Evolutionary conservation across 2,329 filamentous ascomycete species (phyloP), one percentile per base, ranked within the genome.

Genomic region (Leptosphaerulina australis): DNA sequence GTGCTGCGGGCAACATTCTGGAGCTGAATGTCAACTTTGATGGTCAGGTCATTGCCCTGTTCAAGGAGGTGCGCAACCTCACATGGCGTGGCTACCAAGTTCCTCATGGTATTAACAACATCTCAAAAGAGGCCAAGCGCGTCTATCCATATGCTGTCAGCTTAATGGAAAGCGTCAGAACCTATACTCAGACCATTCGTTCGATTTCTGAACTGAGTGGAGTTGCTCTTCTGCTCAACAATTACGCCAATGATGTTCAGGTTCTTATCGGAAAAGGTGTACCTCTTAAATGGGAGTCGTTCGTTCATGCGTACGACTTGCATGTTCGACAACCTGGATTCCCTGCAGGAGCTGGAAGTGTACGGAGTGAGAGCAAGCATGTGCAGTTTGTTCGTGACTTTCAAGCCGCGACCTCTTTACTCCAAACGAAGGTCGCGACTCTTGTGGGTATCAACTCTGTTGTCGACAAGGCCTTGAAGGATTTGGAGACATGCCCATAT

Each of bases 61-160:
- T 99, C 81, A 99, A 99, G 70, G 94, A 99, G 77, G 96, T 96
- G 20, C 86, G 95, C 30, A 99, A 99, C 68, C 78, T 99, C 33
- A 86, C 91, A 10, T 99, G 94, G 93, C 86, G 96, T 55, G 94
- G 91, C 59, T 99, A 91, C 71, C 88, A 90, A 48, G 90, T 99
- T 18, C 95, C 95, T 7, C 94, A 99, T 72, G 86, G 90, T 11
- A 91, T 99, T 67, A 95, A 88, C 74, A 97, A 91, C 57, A 91
- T 96, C 44, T 96, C 95, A 1, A 99, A 97, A 73, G 94, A 99
- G 71, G 95, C 94, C n/a, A 96, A 97, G 75, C 85, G 94, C 44
- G 94, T 99, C 3, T 99, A 99, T 64, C 94, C 94, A 0, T 99
- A 95, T 67, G 94, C 95, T 18, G 92, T 99, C 59, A 97, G 92